Conservation (phyloP, 768 basidiomycete genomes). For the Flagelloscypha sp. region DNA sequence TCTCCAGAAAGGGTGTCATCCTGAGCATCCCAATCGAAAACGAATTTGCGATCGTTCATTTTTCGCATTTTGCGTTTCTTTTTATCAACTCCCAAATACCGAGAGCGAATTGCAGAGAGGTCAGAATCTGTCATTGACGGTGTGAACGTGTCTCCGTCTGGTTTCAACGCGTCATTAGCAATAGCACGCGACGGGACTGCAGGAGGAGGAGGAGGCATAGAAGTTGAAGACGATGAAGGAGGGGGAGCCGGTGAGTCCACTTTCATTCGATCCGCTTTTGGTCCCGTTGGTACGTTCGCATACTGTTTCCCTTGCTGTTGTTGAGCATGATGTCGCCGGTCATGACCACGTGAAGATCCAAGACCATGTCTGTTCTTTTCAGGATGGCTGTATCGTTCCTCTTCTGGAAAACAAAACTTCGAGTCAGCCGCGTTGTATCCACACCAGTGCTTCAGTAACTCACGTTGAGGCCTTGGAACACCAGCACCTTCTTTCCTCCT, state of each 20-base stretch:
- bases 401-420: conserved; percentile 30
- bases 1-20: conserved; percentile 88
- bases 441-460: conserved; percentile 24
- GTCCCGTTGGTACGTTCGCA: conserved; percentile 75
- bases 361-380: conserved; percentile 39
- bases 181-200: conserved; percentile 8
- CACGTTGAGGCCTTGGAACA: conserved; percentile 21
- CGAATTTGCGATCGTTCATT: conserved; percentile 93
- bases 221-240: conserved; percentile 22
- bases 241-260: conserved; percentile 23
- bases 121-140: conserved; percentile 71
- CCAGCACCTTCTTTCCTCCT: conserved; percentile 40
- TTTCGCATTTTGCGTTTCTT: conserved; percentile 93
- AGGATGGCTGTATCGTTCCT: conserved; percentile 44
- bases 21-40: conserved; percentile 98
- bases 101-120: conserved; percentile 74
- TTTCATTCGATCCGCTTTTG: conserved; percentile 69
- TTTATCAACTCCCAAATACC: conserved; percentile 90
- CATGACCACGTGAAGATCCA: too few species aligned
- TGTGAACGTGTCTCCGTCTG: conserved; percentile 29
- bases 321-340: conserved; percentile 23
- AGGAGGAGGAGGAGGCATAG: conserved; percentile 45
- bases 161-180: conserved; percentile 5
- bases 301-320: conserved; percentile 28
- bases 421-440: conserved; percentile 17